These are phyloP conservation scores for Alternaria ethzedia DNA, from an alignment of 2,329 filamentous ascomycete genomes.

Conservation along the genomic window DNA sequence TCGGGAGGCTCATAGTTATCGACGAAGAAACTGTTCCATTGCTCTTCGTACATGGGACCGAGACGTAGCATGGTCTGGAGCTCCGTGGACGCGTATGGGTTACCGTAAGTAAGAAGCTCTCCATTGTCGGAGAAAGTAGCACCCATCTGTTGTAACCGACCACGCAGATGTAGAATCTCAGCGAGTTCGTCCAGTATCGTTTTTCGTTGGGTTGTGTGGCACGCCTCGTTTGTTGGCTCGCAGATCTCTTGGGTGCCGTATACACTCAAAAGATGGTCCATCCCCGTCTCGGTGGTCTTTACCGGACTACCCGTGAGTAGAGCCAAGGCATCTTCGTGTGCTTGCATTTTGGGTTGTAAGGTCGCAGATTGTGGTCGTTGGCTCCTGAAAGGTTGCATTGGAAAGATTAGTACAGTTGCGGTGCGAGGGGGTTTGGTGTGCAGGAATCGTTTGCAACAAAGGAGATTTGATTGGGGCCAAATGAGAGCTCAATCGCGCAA, in stretches of 20 bases:
- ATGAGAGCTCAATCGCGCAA: background rate
- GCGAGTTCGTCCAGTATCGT: background rate
- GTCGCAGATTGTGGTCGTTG: background rate
- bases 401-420: background rate
- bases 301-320: background rate
- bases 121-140: constrained; percentile 7
- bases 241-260: background rate
- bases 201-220: background rate
- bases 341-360: background rate
- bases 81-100: constrained; percentile 2
- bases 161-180: background rate
- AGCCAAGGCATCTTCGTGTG: background rate
- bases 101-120: constrained; percentile 14
- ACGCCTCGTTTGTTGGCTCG: background rate
- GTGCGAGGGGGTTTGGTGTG: background rate
- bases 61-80: constrained; percentile 15
- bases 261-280: background rate
- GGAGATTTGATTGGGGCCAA: background rate
- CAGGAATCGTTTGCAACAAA: background rate
- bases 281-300: background rate
- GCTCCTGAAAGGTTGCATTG: background rate
- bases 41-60: constrained; percentile 12
- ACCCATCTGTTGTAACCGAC: constrained; percentile 13
- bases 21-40: constrained; percentile 12
- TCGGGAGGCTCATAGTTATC: background rate